Base-by-base conservation (phyloP, 1,139 yeast species). In the Lodderomyces theae region DNA sequence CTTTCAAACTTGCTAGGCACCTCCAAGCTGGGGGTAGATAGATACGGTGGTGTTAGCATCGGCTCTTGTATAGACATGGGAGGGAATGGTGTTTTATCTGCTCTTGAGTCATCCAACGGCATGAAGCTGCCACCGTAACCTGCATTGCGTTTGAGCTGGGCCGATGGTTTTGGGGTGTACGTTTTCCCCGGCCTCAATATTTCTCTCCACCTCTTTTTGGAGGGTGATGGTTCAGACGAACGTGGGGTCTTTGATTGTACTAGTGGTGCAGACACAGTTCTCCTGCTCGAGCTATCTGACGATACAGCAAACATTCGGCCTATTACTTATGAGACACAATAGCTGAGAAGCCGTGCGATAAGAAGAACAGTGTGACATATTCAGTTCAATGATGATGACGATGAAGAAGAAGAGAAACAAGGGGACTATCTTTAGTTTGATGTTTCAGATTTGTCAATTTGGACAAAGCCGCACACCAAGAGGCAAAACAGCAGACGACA, bases 381-480 rank as follows among this genome's bases (percentile, higher is more conserved):
- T n/a, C n/a, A n/a, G n/a, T n/a, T n/a, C n/a, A n/a, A n/a, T n/a
- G n/a, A n/a, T n/a, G n/a, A n/a, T n/a, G n/a, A n/a, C n/a, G n/a
- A n/a, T n/a, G n/a, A n/a, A n/a, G n/a, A n/a, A n/a, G n/a, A n/a
- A n/a, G n/a, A n/a, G n/a, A n/a, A n/a, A n/a, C n/a, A n/a, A n/a
- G n/a, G n/a, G n/a, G n/a, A n/a, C n/a, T n/a, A n/a, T n/a, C n/a
- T n/a, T n/a, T 30, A 11, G 13, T 19, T 28, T 28, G 31, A 17
- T 31, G 24, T 31, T 31, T 31, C 24, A 31, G 24, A 19, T 31
- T 31, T 18, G 23, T 31, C 24, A 21, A 28, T 28, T 15, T 28
- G 31, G 31, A 28, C 11, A 28, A 28, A 28, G 31, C 31, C 31
- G 31, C 31, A 31, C 34, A 31, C 16, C 23, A 9, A n/a, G 34